Percentiles rank a stretch among this genome's conserved stretches.
These are phyloP conservation scores for Nakaseomyces sp. DNA, from an alignment of 1,139 yeast genomes.

Conservation along the genomic window DNA sequence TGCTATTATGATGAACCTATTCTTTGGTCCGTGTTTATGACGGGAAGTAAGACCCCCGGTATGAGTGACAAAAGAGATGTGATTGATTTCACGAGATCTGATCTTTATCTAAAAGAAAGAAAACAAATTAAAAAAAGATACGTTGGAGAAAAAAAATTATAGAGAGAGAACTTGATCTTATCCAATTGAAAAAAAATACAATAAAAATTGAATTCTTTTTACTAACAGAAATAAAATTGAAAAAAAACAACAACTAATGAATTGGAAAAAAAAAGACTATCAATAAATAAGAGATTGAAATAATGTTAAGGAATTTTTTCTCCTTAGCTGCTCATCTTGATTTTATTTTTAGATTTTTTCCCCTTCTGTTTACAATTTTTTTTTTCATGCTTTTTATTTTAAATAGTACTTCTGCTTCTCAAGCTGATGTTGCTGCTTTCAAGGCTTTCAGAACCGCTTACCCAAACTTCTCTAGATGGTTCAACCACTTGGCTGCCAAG, in stretches of 20 bases:
- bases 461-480: slow-evolving; percentile 98
- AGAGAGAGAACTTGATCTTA: background rate
- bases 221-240: background rate
- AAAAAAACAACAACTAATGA: too few species aligned
- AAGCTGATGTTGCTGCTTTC: slow-evolving; percentile 92
- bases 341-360: background rate
- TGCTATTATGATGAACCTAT: slow-evolving; percentile 25
- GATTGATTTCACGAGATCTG: slow-evolving; percentile 19
- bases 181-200: background rate
- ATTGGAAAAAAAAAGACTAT: too few species aligned
- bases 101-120: too few species aligned
- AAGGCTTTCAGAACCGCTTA: slow-evolving; percentile 87
- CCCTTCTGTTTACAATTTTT: too few species aligned
- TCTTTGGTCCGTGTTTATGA: slow-evolving; percentile 91
- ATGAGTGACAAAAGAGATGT: slow-evolving; percentile 47
- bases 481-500: slow-evolving; percentile 92
- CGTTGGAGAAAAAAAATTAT: background rate
- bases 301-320: too few species aligned
- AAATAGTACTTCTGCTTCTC: slow-evolving; percentile 70
- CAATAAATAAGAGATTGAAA: too few species aligned
- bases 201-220: too few species aligned
- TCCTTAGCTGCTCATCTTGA: too few species aligned
- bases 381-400: too few species aligned
- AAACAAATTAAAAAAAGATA: background rate
- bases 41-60: slow-evolving; percentile 90